Conservation (phyloP, 1,284 basidiomycete genomes). For the Microbotryum intermedium region DNA sequence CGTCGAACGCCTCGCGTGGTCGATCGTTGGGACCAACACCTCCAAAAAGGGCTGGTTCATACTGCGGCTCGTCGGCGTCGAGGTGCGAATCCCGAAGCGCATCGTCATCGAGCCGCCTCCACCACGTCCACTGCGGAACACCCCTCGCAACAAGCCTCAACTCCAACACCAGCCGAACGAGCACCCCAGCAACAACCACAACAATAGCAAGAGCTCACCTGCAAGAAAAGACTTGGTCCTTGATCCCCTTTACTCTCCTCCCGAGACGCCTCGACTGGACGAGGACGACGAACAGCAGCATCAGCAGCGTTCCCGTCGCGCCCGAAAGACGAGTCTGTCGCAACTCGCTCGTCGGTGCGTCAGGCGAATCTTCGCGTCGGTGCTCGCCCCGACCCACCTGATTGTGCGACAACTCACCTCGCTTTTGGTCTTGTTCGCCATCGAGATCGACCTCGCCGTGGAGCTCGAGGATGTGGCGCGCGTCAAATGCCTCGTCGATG, state of each 20-base stretch:
- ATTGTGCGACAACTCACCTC: neutral
- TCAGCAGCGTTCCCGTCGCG: neutral
- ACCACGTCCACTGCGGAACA: neutral
- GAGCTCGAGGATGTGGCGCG: constrained; percentile 2
- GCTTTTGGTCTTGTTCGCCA: constrained; percentile 6
- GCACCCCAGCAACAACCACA: neutral
- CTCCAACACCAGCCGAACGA: neutral
- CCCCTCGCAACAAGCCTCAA: neutral
- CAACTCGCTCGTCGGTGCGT: neutral
- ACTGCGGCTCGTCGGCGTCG: constrained; percentile 2
- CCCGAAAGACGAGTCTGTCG: neutral
- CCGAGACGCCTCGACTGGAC: neutral
- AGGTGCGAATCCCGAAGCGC: neutral
- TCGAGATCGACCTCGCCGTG: constrained; percentile 6
- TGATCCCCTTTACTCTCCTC: neutral
- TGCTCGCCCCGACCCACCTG: neutral
- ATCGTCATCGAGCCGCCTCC: neutral
- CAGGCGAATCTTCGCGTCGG: neutral
- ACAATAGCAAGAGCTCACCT: neutral
- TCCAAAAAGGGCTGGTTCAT: constrained; percentile 6
- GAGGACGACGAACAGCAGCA: neutral
- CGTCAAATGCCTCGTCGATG: constrained; percentile 2
- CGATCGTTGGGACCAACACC: neutral
- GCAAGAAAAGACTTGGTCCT: neutral
- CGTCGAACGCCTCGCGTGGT: too few species aligned